These are phyloP conservation scores for Scleromitrula shiraiana DNA, from an alignment of 2,329 filamentous ascomycete species.

Conservation along the genomic window DNA sequence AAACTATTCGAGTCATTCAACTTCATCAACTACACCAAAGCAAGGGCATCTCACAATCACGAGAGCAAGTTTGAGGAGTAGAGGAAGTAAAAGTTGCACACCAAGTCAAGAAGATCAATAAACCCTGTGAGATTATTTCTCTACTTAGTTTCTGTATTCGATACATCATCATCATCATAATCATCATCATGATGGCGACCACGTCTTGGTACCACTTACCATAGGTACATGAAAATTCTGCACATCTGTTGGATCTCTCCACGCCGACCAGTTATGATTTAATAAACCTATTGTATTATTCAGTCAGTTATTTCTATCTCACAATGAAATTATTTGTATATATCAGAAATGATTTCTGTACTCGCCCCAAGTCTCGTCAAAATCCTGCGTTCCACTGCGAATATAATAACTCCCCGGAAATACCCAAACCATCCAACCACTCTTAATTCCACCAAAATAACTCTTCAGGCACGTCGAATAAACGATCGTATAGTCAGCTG, in stretches of 20 bases:
- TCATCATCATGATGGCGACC: too few relatives aligned
- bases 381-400: conserved; percentile 43
- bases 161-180: too few relatives aligned
- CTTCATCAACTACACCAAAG: too few relatives aligned
- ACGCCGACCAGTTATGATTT: conserved; percentile 5
- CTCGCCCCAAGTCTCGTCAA: conserved; percentile 50
- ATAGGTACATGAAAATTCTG: background rate
- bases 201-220: conserved; percentile 6
- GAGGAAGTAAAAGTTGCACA: too few relatives aligned
- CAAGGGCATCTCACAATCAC: too few relatives aligned
- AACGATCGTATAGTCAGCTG: conserved; percentile 36
- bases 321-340: background rate
- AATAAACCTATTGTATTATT: background rate
- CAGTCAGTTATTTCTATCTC: background rate
- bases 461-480: conserved; percentile 44
- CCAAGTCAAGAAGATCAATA: too few relatives aligned
- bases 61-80: too few relatives aligned
- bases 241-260: conserved; percentile 2
- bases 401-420: conserved; percentile 52
- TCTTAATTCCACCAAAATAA: conserved; percentile 31
- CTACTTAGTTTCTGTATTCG: background rate
- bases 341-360: background rate
- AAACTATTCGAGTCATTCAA: too few relatives aligned
- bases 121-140: too few relatives aligned
- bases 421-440: conserved; percentile 54